Conservation (phyloP, 129 eudicot genomes). For the Flaveria sonorensis region DNA sequence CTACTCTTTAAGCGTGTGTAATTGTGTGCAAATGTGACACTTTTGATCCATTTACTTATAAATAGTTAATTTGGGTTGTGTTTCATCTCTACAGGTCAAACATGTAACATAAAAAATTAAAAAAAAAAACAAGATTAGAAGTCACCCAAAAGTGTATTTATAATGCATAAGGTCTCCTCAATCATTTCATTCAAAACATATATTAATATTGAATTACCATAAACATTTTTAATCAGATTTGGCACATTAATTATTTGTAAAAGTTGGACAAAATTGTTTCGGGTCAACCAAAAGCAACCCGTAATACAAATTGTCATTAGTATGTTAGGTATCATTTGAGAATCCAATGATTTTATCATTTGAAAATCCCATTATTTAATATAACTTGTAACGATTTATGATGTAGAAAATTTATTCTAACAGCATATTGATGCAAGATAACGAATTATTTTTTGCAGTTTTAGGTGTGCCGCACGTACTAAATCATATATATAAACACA, state of each 20-base stretch:
- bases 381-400: neutral
- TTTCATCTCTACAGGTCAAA: neutral
- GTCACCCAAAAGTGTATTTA: neutral
- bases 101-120: neutral
- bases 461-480: constrained; percentile 44
- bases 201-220: neutral
- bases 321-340: neutral
- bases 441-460: neutral
- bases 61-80: neutral
- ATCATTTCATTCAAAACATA: neutral
- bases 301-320: neutral
- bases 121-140: neutral
- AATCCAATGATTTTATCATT: neutral
- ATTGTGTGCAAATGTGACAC: neutral
- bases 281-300: neutral
- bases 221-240: neutral
- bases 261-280: neutral
- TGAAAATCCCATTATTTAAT: no score
- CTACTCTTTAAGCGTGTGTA: neutral
- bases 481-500: constrained; percentile 81
- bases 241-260: neutral
- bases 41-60: neutral
- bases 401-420: neutral
- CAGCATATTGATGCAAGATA: neutral
- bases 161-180: neutral